phyloP scores from a whole-genome alignment of 2,329 filamentous ascomycete species.

The Cadophora gregata region DNA sequence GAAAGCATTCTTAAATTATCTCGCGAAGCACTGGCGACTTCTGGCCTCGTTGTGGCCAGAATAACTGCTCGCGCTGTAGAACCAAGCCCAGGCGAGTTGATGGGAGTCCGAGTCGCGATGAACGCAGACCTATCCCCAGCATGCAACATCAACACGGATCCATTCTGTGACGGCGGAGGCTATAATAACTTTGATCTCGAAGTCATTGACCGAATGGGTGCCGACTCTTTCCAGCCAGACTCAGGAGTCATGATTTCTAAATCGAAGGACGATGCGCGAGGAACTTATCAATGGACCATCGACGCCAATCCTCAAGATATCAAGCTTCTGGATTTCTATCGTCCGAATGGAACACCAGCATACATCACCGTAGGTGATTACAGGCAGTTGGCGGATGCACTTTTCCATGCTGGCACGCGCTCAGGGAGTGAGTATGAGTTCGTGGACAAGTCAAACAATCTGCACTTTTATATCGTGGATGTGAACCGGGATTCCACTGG shows the following conservation, averaged over 20 bases:
- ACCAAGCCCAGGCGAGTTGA: slow-evolving; percentile 19
- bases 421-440: slow-evolving; percentile 30
- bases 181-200: slow-evolving; percentile 28
- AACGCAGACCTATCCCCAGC: slow-evolving; percentile 19
- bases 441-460: slow-evolving; percentile 23
- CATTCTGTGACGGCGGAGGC: slow-evolving; percentile 27
- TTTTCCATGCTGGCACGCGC: slow-evolving; percentile 29
- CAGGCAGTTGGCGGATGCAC: slow-evolving; percentile 27
- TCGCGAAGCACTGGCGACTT: slow-evolving; percentile 23
- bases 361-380: slow-evolving; percentile 29
- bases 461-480: slow-evolving; percentile 30
- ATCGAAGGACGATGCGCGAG: slow-evolving; percentile 14
- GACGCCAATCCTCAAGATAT: slow-evolving; percentile 32
- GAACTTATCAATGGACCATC: slow-evolving; percentile 28
- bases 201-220: slow-evolving; percentile 29
- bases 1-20: slow-evolving; percentile 24
- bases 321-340: slow-evolving; percentile 26
- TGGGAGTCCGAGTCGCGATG: slow-evolving; percentile 25
- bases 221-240: slow-evolving; percentile 28
- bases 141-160: slow-evolving; percentile 24
- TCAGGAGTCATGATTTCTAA: slow-evolving; percentile 32
- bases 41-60: slow-evolving; percentile 22
- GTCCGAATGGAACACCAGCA: slow-evolving; percentile 24
- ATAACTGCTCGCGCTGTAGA: slow-evolving; percentile 25
- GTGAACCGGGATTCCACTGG: slow-evolving; percentile 16